Percentiles rank a stretch among this genome's conserved stretches.
phyloP scores from a whole-genome alignment of 106 monocot species.

The Acanthochlamys bracteata region DNA sequence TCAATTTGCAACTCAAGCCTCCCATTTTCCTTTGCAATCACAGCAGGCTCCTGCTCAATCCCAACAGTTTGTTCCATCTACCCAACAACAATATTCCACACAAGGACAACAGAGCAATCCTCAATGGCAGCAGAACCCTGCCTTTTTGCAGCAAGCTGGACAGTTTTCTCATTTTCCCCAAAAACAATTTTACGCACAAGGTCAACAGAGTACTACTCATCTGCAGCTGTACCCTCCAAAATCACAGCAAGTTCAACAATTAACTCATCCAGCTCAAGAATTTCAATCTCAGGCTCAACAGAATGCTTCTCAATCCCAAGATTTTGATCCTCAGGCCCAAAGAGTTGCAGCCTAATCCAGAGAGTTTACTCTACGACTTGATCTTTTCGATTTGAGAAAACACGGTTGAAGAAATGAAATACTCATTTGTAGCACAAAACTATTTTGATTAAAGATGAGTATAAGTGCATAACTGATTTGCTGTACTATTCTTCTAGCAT shows the following conservation, averaged over 20 bases:
- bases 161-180: background rate
- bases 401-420: background rate
- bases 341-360: conserved; percentile 2
- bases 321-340: conserved; percentile 6
- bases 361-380: background rate
- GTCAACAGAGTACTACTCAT: background rate
- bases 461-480: too few relatives aligned
- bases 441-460: too few relatives aligned
- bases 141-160: background rate
- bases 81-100: background rate
- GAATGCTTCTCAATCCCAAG: conserved; percentile 1
- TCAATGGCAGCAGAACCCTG: background rate
- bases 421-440: background rate
- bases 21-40: background rate
- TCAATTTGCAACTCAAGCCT: too few relatives aligned
- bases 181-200: background rate
- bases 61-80: background rate
- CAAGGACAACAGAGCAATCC: background rate
- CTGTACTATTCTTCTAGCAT: too few relatives aligned
- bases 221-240: background rate
- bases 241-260: background rate
- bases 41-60: background rate
- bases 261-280: background rate
- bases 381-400: background rate
- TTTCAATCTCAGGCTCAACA: background rate